Conservation (phyloP, 192 early-diverging fungal species). For the Backusella mclennaniae region DNA sequence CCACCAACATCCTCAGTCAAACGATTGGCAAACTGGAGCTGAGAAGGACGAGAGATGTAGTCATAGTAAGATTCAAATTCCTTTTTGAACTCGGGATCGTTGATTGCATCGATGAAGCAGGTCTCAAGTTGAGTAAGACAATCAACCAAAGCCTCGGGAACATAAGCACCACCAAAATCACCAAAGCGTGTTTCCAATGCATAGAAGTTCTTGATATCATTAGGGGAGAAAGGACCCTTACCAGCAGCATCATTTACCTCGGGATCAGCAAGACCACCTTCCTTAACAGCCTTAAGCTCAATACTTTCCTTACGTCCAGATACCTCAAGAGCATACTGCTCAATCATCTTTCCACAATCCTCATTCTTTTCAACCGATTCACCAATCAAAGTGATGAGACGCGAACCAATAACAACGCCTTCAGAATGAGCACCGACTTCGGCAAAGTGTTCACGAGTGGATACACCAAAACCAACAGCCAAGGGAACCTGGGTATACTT, state of each 20-base stretch:
- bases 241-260: conserved; percentile 18
- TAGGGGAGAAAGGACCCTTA: conserved; percentile 6
- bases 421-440: conserved; percentile 85
- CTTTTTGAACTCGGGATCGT: conserved; percentile 90
- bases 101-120: conserved; percentile 76
- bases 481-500: conserved; percentile 79
- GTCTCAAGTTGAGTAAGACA: conserved; percentile 87
- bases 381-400: conserved; percentile 82
- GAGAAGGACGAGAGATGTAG: conserved; percentile 91
- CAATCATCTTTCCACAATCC: conserved; percentile 38
- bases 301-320: conserved; percentile 36
- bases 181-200: conserved; percentile 81
- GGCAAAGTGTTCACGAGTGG: conserved; percentile 83
- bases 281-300: conserved; percentile 41
- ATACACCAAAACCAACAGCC: conserved; percentile 97
- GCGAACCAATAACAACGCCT: conserved; percentile 95
- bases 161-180: conserved; percentile 96
- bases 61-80: conserved; percentile 89
- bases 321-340: conserved; percentile 50
- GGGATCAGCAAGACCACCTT: conserved; percentile 27
- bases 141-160: conserved; percentile 96
- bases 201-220: conserved; percentile 39
- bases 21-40: conserved; percentile 84
- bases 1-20: conserved; percentile 76
- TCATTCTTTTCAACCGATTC: conserved; percentile 39